Evolutionary conservation across 345 rosid genomes (phyloP).

Genomic region (Dimocarpus longan): DNA sequence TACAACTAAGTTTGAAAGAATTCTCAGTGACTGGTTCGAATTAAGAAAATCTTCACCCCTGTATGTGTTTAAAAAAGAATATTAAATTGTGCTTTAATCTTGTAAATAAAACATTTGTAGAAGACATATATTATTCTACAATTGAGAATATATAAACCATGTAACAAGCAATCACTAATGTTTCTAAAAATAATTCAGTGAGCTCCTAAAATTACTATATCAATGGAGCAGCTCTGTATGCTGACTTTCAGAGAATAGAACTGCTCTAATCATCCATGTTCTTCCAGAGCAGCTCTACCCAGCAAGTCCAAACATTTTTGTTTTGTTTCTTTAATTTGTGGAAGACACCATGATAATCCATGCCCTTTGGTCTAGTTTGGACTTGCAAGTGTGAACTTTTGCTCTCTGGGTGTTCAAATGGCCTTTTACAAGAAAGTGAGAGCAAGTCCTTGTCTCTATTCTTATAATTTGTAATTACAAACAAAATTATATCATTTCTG

Average conservation of each 20-base stretch:
- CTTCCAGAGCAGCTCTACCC: too few relatives aligned
- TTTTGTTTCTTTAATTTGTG: background rate
- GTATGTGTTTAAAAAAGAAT: constrained; percentile 28
- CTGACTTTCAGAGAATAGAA: background rate
- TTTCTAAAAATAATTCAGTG: constrained; percentile 9
- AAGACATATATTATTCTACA: constrained; percentile 1
- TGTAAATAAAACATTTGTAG: constrained; percentile 8
- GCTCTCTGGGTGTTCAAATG: background rate
- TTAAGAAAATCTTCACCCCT: constrained; percentile 72
- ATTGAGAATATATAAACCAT: constrained; percentile 16
- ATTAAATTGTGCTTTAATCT: constrained; percentile 18
- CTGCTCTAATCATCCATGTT: too few relatives aligned
- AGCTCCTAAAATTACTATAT: background rate
- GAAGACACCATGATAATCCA: background rate
- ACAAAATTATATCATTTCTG: background rate
- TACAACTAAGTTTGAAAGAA: constrained; percentile 83
- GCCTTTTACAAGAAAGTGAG: background rate
- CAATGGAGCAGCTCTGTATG: background rate
- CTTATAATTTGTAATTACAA: background rate
- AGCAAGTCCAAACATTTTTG: background rate
- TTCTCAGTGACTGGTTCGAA: constrained; percentile 76
- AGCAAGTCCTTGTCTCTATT: background rate
- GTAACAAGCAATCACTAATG: constrained; percentile 7
- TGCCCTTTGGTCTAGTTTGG: constrained; percentile 1
- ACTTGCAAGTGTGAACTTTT: background rate